These are phyloP conservation scores for Lepiota brunneoincarnata DNA, from an alignment of 768 basidiomycete genomes.

Conservation along the genomic window DNA sequence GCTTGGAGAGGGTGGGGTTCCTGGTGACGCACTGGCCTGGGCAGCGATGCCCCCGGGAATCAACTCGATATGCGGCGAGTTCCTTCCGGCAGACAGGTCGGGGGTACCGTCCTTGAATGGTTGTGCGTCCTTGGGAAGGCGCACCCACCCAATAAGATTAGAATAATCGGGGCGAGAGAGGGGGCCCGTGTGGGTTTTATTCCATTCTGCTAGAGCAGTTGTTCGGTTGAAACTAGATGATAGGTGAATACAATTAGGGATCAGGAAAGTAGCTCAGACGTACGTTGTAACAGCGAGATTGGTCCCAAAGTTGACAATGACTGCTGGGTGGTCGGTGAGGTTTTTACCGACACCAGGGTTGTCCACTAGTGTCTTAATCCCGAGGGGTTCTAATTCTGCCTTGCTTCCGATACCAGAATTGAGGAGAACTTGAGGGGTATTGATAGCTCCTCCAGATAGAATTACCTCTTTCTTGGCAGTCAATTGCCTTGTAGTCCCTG, in stretches of 20 bases:
- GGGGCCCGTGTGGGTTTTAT: slow-evolving; percentile 5
- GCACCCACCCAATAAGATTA: slow-evolving; percentile 5
- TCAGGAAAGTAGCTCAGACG: not conserved
- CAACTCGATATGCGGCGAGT: slow-evolving; percentile 14
- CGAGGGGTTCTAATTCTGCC: slow-evolving; percentile 9
- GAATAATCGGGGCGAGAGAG: not conserved
- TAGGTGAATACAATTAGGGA: not conserved
- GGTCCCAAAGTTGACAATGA: not conserved
- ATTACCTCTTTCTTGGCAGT: slow-evolving; percentile 17
- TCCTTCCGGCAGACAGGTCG: slow-evolving; percentile 11
- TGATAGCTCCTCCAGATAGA: slow-evolving; percentile 16
- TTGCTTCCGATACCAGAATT: slow-evolving; percentile 20
- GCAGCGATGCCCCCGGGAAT: not conserved
- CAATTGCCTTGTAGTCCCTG: slow-evolving; percentile 1
- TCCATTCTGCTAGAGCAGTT: slow-evolving; percentile 6
- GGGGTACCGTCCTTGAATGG: slow-evolving; percentile 3
- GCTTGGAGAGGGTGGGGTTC: not conserved
- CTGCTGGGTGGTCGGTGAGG: slow-evolving; percentile 13
- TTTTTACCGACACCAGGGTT: slow-evolving; percentile 19
- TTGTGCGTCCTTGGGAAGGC: slow-evolving; percentile 7
- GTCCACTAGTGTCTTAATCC: slow-evolving; percentile 12
- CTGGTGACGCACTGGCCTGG: not conserved
- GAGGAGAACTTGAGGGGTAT: slow-evolving; percentile 19
- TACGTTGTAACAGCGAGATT: not conserved
- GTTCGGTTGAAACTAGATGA: not conserved